A percentile compares a stretch with the other conserved stretches of the same genome.
These are phyloP conservation scores for Eimeria mitis DNA, from an alignment of 169 alveolate species.

Conservation along the genomic window DNA sequence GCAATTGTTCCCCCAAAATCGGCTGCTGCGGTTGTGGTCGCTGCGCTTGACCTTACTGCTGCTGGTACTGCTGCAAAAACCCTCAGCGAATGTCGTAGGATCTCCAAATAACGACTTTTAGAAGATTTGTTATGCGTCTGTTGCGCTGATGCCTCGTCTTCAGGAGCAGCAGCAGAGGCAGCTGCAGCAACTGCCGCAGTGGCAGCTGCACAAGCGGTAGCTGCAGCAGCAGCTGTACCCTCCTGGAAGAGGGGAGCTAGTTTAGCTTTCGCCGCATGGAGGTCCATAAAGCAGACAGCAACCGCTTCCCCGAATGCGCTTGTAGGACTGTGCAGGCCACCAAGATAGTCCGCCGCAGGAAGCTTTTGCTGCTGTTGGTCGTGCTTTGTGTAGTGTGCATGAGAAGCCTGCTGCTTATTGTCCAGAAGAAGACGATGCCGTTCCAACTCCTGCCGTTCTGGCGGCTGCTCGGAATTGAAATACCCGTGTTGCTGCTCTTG, in stretches of 20 bases:
- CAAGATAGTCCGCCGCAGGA: background rate
- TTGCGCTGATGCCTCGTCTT: background rate
- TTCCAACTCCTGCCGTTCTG: background rate
- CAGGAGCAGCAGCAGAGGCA: background rate
- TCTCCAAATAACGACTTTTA: background rate
- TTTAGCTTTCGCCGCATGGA: constrained; percentile 40
- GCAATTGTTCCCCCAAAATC: background rate
- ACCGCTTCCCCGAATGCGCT: background rate
- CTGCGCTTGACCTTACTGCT: background rate
- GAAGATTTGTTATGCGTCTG: background rate
- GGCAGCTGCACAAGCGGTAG: too few relatives aligned
- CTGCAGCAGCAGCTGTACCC: background rate
- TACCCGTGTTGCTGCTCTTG: background rate
- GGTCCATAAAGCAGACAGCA: constrained; percentile 10
- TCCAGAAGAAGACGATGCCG: background rate
- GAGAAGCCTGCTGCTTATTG: background rate
- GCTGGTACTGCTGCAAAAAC: background rate
- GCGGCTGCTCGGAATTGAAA: background rate
- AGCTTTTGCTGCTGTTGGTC: background rate
- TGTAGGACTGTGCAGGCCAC: background rate
- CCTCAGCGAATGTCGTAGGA: background rate
- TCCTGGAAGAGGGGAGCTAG: constrained; percentile 58
- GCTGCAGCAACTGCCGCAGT: background rate
- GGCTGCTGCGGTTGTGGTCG: background rate
- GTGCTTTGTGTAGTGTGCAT: background rate